Evolutionary conservation across 2,329 filamentous ascomycete genomes (phyloP), one percentile per base, ranked within the genome.

Genomic region (Aspergillus pseudoviridinutans): DNA sequence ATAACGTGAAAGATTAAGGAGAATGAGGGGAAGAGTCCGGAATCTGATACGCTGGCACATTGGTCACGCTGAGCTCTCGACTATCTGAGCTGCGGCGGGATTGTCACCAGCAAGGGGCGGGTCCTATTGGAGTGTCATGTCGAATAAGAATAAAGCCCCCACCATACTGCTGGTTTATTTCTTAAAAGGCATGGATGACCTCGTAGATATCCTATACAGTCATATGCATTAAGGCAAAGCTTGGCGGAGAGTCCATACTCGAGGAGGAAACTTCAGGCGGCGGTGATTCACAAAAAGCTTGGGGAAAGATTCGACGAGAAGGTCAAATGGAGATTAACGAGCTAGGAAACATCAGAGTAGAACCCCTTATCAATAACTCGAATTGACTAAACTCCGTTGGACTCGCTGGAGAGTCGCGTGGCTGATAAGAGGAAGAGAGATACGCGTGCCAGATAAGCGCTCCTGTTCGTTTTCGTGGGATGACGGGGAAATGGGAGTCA

Each of bases 221-320:
- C 55, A 61, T 55, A 61, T 55, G 49, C 49, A 53, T 50, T 49
- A n/a, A 49, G 5, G 12, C 22, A 49, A 49, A 64, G 52, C 63
- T 63, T 67, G 61, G 61, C 60, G 53, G 38, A 38, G 50, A 54
- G 44, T 51, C 62, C 61, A 67, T 61, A 58, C 67, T 62, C 56
- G 66, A 53, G 41, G 64, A 47, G 68, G 68, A 59, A 71, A 53
- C 58, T 70, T 28, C 42, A 70, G 55, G 64, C 68, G 68, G 64
- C 49, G 51, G 22, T 49, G 51, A n/a, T 14, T 7, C 20, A 27
- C 20, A 41, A 47, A 29, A 24, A 51, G 49, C 35, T 55, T 8
- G 54, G 56, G 50, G 54, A 44, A 61, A 57, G 52, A 53, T 57
- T 59, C 22, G 54, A 58, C 25, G n/a, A 52, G 56, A 47, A 57